These are phyloP conservation scores for Thielaviopsis populi DNA, from an alignment of 2,329 filamentous ascomycete species.

Conservation along the genomic window DNA sequence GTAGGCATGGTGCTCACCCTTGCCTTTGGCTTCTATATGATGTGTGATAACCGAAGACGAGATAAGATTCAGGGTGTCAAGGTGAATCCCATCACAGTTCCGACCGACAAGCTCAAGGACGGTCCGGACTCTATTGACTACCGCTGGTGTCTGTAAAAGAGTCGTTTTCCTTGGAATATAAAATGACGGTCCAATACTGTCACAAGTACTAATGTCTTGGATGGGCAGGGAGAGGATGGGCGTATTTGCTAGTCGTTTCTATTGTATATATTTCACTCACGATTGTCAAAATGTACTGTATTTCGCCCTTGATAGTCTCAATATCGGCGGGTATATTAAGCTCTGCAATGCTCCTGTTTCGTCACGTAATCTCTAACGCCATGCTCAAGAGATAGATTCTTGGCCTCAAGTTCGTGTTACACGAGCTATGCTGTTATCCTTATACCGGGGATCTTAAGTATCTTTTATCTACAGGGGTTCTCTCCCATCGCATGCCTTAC, in stretches of 20 bases:
- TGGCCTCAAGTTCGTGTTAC: background rate
- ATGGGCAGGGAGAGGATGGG: no score
- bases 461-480: background rate
- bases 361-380: no score
- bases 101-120: constrained; percentile 35
- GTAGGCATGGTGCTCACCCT: constrained; percentile 41
- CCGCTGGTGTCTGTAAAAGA: constrained; percentile 32
- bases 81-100: constrained; percentile 31
- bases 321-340: no score
- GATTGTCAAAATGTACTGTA: no score
- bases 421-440: background rate
- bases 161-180: no score
- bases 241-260: no score
- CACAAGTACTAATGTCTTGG: no score
- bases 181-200: no score
- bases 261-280: no score
- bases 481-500: background rate
- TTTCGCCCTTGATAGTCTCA: no score
- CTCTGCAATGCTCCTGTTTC: no score
- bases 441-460: background rate
- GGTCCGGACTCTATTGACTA: constrained; percentile 34
- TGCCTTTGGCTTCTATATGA: constrained; percentile 45
- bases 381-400: no score
- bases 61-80: constrained; percentile 38
- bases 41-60: constrained; percentile 37